Evolutionary conservation across 495 filamentous ascomycete genomes (phyloP).

Genomic region (Neurospora cerealis): DNA sequence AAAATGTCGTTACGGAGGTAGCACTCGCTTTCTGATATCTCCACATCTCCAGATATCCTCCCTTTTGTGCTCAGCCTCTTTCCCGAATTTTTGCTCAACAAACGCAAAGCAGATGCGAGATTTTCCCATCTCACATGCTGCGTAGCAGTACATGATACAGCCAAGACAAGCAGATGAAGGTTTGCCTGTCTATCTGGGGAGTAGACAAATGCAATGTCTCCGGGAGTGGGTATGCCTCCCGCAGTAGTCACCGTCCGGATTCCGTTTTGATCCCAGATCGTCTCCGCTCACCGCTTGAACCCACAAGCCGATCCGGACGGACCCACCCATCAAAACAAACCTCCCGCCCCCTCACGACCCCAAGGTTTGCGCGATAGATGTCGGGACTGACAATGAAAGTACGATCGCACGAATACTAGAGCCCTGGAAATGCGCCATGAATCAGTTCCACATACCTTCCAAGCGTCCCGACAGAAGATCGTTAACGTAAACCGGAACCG

Average conservation of each 20-base stretch:
- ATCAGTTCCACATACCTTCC: background rate
- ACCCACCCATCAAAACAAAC: background rate
- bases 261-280: background rate
- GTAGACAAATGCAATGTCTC: background rate
- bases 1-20: background rate
- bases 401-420: background rate
- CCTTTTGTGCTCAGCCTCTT: background rate
- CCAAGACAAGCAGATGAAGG: background rate
- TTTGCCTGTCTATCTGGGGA: background rate
- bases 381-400: background rate
- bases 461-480: background rate
- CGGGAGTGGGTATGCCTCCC: background rate
- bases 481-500: background rate
- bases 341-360: background rate
- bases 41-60: background rate
- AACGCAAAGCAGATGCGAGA: background rate
- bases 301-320: background rate
- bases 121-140: background rate
- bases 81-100: background rate
- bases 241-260: background rate
- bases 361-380: background rate
- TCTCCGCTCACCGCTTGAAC: background rate
- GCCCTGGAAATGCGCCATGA: background rate
- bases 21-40: background rate
- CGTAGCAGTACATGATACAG: background rate